phyloP scores from a whole-genome alignment of 148 eudicot genomes.

The Rhododendron williamsianum region DNA sequence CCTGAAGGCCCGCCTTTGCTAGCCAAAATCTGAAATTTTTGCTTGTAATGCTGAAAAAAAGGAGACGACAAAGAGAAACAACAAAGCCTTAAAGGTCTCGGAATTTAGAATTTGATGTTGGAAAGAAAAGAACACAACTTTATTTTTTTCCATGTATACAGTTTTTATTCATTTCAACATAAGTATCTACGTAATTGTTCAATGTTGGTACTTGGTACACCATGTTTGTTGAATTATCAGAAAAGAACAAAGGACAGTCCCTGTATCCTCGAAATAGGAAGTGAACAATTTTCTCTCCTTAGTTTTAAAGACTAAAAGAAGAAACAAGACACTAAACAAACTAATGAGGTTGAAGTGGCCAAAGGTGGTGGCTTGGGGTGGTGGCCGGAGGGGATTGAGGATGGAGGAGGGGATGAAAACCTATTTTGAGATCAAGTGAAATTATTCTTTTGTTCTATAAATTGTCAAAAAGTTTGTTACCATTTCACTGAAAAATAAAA shows the following conservation, averaged over 20 bases:
- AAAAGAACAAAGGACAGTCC: background rate
- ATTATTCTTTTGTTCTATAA: background rate
- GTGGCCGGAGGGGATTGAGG: background rate
- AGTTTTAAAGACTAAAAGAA: background rate
- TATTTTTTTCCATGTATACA: background rate
- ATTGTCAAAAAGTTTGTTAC: background rate
- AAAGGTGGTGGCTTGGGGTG: background rate
- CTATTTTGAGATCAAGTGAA: background rate
- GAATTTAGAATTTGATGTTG: background rate
- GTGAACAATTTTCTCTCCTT: background rate
- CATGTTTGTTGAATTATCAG: background rate
- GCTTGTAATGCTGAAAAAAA: conserved; percentile 39
- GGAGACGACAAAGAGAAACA: background rate
- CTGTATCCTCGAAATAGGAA: background rate
- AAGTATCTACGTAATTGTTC: background rate
- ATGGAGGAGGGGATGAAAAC: background rate
- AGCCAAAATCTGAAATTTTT: conserved; percentile 63
- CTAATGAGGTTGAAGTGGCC: background rate
- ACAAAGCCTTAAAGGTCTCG: background rate
- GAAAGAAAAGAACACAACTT: background rate
- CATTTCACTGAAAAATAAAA: background rate
- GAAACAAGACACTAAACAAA: background rate
- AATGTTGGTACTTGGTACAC: background rate
- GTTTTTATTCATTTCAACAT: background rate
- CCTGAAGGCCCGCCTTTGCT: conserved; percentile 61